Percentiles rank a stretch among this genome's conserved stretches.
Evolutionary conservation across 2,329 filamentous ascomycete genomes (phyloP).

Genomic region (Sclerotinia trifoliorum): DNA sequence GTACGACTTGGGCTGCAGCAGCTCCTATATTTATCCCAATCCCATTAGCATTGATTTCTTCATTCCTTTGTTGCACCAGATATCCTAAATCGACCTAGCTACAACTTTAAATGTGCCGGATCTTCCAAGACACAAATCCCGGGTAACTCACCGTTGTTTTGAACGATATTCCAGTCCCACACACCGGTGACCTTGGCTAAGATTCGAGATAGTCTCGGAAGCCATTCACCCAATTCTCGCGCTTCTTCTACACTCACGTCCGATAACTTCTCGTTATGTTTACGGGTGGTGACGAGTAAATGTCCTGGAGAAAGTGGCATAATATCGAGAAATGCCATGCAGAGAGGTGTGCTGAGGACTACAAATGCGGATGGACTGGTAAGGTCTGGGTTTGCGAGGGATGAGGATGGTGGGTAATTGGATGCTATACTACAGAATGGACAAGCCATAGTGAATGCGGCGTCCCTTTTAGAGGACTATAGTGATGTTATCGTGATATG

Average conservation of each 20-base stretch:
- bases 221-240: slow-evolving; percentile 62
- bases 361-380: slow-evolving; percentile 50
- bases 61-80: neutral
- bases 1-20: slow-evolving; percentile 86
- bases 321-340: slow-evolving; percentile 91
- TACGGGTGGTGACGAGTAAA: slow-evolving; percentile 74
- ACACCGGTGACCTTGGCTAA: slow-evolving; percentile 68
- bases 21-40: slow-evolving; percentile 50
- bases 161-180: slow-evolving; percentile 91
- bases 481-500: slow-evolving; percentile 24
- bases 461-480: slow-evolving; percentile 20
- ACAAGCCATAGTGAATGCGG: slow-evolving; percentile 42
- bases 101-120: neutral
- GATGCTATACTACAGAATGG: slow-evolving; percentile 62
- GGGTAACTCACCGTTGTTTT: slow-evolving; percentile 73
- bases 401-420: slow-evolving; percentile 47
- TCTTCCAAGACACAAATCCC: slow-evolving; percentile 10
- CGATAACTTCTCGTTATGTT: slow-evolving; percentile 74
- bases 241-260: slow-evolving; percentile 65
- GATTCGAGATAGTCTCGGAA: slow-evolving; percentile 71
- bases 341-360: slow-evolving; percentile 72
- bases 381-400: slow-evolving; percentile 44
- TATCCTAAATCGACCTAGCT: neutral
- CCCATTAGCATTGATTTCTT: slow-evolving; percentile 22
- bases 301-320: slow-evolving; percentile 83